Evolutionary conservation across 768 basidiomycete genomes (phyloP), one percentile per base, ranked within the genome.

Genomic region (Mrakia gelida): DNA sequence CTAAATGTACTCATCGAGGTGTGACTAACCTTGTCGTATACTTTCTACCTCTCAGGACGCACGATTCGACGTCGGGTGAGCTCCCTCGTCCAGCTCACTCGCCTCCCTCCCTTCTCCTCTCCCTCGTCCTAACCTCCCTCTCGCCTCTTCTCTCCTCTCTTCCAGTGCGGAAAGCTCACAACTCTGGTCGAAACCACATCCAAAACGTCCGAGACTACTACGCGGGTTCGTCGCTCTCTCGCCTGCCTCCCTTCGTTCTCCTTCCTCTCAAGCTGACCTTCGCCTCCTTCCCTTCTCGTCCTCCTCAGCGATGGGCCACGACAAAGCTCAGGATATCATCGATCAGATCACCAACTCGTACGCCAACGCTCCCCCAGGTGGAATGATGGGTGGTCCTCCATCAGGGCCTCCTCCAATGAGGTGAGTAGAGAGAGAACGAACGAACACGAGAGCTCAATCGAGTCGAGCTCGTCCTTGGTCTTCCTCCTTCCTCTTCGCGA

Each of bases 161-260:
- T 56, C 23, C 21, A 96, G 95, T 97, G 52, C 92, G 97, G 80
- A 97, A 98, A 86, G 97, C 97, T 73, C 97, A 99, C 85, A 98
- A 99, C 86, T 93, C 92, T 77, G 97, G 97, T 81, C 89, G 96
- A 77, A 99, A 99, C 85, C 97, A 99, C 84, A 88, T 98, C 56
- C 88, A 93, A 56, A 99, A 99, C 84, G 96, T 99, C 77, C 87
- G 94, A 79, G 96, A 98, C 82, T 99, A 98, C 84, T 99, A 97
- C 86, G 93, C 94, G 18, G 94, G 94, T 95, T 80, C 54, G 78
- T 76, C 13, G 11, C 32, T n/a, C 45, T 3, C 8, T n/a, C 10
- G 23, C 23, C n/a, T 30, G 49, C 8, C 56, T n/a, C 65, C 38
- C 2, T n/a, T 28, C 30, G 32, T 59, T 52, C 49, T 52, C 49